These are phyloP conservation scores for Moesziomyces parantarcticus DNA, from an alignment of 1,284 basidiomycete genomes.

Conservation along the genomic window DNA sequence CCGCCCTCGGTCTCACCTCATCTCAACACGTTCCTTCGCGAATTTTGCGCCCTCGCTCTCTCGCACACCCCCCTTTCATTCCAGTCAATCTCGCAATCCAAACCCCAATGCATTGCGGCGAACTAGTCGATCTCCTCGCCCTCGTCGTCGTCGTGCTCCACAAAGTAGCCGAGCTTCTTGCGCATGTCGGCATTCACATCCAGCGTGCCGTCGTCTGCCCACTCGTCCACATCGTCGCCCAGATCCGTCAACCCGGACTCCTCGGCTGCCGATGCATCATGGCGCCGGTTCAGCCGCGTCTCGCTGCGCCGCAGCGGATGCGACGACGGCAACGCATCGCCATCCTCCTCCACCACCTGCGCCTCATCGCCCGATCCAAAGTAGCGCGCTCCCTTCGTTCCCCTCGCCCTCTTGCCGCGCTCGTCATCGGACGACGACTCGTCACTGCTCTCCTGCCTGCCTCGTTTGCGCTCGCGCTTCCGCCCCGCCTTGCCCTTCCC, in stretches of 20 bases:
- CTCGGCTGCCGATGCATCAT: conserved; percentile 19
- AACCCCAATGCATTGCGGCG: too few relatives aligned
- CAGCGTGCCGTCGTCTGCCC: conserved; percentile 24
- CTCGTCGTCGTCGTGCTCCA: conserved; percentile 25
- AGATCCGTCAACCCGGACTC: conserved; percentile 39
- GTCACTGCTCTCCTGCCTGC: conserved; percentile 34
- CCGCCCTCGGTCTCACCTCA: too few relatives aligned
- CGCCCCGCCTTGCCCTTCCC: conserved; percentile 9
- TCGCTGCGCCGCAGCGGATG: conserved; percentile 41
- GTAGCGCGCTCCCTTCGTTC: conserved; percentile 11
- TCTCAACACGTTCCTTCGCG: too few relatives aligned
- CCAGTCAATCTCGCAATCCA: too few relatives aligned
- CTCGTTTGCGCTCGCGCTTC: conserved; percentile 18
- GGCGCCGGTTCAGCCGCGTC: conserved; percentile 32
- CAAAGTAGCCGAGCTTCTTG: conserved; percentile 30
- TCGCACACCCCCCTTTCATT: too few relatives aligned
- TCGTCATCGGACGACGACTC: conserved; percentile 24
- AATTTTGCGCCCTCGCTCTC: too few relatives aligned
- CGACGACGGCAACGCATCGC: conserved; percentile 32
- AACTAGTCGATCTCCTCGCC: background rate
- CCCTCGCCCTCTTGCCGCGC: conserved; percentile 25
- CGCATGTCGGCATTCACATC: conserved; percentile 34
- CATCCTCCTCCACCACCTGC: conserved; percentile 44
- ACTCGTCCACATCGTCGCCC: conserved; percentile 40
- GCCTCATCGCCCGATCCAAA: conserved; percentile 38